Evolutionary conservation across 75 land plant species (phyloP), one percentile per base, ranked within the genome.

Genomic region (Pinus taeda): DNA sequence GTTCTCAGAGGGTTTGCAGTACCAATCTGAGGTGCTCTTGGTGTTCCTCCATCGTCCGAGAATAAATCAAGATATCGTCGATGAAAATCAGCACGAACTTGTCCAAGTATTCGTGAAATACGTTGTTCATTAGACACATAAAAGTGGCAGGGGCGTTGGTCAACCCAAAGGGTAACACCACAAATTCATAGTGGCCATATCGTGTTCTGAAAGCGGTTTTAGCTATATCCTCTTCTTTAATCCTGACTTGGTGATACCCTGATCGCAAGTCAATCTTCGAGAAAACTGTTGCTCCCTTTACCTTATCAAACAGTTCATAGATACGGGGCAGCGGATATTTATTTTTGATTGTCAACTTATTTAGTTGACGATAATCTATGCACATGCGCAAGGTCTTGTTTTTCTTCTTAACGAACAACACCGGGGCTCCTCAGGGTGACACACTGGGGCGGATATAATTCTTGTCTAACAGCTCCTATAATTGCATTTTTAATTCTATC

Each of bases 121-220:
- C 30, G 1, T 4, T 21, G 26, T 79, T 79, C 77, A 79, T 79
- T 7, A 79, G 0, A 18, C 24, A 20, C 76, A 55, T 57, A 71
- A 78, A 71, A 4, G 26, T 69, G 4, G 42, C 42, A 39, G 3
- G 42, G 5, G 1, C 42, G 3, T 39, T 39, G 1, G 81, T 85
- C 0, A 79, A 22, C 0, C 81, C 76, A 65, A 85, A 81, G 39
- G 60, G 70, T 71, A 76, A 71, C 3, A 76, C 81, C 3, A 64
- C 8, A 76, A 70, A 76, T 59, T 83, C 78, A 71, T 83, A 83
- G 42, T 82, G 80, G 0, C 80, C 81, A 26, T 77, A 79, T 11
- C 73, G 0, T 0, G 79, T 79, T 60, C 53, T 13, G 59, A 79
- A 79, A 2, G 78, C 66, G 1, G 73, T 83, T 30, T 83, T 83